Conservation (phyloP, 495 filamentous ascomycete genomes). For the Aspergillus bertholletiae region DNA sequence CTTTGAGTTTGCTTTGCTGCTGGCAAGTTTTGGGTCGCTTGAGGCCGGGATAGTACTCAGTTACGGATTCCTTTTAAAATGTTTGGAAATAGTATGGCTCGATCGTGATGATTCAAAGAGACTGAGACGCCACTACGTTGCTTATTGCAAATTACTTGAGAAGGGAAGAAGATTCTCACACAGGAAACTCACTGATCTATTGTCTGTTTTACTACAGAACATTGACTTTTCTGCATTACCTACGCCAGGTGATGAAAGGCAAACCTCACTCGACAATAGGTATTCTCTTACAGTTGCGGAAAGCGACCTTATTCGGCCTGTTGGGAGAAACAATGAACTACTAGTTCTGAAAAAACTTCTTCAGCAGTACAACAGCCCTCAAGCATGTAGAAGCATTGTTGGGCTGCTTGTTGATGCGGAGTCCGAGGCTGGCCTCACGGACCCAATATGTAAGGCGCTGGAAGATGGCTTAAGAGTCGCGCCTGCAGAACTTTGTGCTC, state of each 20-base stretch:
- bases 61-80: slow-evolving; percentile 50
- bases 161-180: slow-evolving; percentile 48
- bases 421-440: slow-evolving; percentile 36
- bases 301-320: slow-evolving; percentile 27
- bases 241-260: slow-evolving; percentile 24
- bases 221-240: slow-evolving; percentile 39
- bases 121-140: slow-evolving; percentile 45
- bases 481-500: slow-evolving; percentile 51
- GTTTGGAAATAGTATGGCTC: slow-evolving; percentile 60
- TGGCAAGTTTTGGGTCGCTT: slow-evolving; percentile 53
- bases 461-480: slow-evolving; percentile 52
- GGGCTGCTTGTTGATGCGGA: slow-evolving; percentile 42
- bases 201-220: slow-evolving; percentile 33
- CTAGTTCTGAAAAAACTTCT: slow-evolving; percentile 45
- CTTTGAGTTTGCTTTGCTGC: slow-evolving; percentile 62
- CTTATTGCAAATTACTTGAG: slow-evolving; percentile 55
- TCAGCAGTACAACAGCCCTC: slow-evolving; percentile 28
- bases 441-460: slow-evolving; percentile 42
- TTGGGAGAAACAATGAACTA: slow-evolving; percentile 30
- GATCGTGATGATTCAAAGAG: slow-evolving; percentile 53
- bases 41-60: slow-evolving; percentile 55
- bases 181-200: slow-evolving; percentile 41
- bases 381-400: slow-evolving; percentile 37
- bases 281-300: slow-evolving; percentile 40
- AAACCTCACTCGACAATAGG: slow-evolving; percentile 22